These are phyloP conservation scores for Ogataea corticis DNA, from an alignment of 805 yeast species.

Conservation along the genomic window DNA sequence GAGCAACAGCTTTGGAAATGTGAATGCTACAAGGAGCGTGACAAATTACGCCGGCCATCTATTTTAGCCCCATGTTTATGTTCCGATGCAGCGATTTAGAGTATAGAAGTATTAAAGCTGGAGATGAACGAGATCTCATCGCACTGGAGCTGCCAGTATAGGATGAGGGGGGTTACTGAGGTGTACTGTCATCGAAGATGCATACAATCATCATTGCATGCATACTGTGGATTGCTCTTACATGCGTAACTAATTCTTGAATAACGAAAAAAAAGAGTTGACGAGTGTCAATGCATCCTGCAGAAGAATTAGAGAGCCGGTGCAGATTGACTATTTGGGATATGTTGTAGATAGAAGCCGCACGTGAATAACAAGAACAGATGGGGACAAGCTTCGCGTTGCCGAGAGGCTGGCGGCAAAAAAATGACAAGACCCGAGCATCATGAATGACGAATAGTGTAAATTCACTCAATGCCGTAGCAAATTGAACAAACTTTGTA, in stretches of 20 bases:
- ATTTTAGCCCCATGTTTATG: background rate
- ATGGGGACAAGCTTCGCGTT: background rate
- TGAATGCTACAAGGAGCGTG: too few relatives aligned
- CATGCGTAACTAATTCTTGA: background rate
- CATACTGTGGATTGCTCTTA: background rate
- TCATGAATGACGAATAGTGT: too few relatives aligned
- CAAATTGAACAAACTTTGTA: too few relatives aligned
- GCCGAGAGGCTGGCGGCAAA: background rate
- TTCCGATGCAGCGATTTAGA: background rate
- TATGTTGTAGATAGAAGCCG: background rate
- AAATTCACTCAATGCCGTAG: too few relatives aligned
- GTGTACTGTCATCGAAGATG: too few relatives aligned
- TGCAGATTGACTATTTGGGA: background rate
- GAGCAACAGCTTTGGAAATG: too few relatives aligned
- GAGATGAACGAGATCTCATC: background rate
- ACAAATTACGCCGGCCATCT: too few relatives aligned
- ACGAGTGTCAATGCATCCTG: slow-evolving; percentile 1
- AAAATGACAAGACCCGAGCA: too few relatives aligned
- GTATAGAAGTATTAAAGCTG: background rate
- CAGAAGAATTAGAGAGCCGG: background rate
- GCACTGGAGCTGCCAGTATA: background rate
- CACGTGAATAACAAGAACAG: background rate
- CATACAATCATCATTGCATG: too few relatives aligned
- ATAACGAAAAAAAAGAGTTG: background rate
- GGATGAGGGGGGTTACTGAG: background rate